phyloP scores from a whole-genome alignment of 208 protist genomes.

The Vickermania ingenoplastis region DNA sequence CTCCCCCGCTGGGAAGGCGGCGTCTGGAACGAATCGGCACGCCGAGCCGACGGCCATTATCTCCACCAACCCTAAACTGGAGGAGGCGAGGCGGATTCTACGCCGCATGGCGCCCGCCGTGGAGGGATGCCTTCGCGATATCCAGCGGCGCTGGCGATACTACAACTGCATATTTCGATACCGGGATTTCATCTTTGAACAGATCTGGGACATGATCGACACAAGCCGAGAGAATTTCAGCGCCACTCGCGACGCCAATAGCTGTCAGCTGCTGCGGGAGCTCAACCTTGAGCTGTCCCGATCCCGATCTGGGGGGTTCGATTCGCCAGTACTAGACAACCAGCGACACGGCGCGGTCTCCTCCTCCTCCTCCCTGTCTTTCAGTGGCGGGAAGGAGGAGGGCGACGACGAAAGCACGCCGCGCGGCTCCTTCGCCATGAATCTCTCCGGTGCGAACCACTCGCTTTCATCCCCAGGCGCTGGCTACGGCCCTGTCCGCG shows the following conservation, averaged over 20 bases:
- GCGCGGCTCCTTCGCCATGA: neutral
- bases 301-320: neutral
- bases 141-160: neutral
- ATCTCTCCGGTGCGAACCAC: neutral
- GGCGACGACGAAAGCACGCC: neutral
- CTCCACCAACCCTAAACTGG: neutral
- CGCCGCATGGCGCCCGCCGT: neutral
- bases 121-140: neutral
- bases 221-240: constrained; percentile 6
- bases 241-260: neutral
- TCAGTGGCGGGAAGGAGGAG: too few relatives aligned
- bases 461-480: too few relatives aligned
- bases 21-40: too few relatives aligned
- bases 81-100: neutral
- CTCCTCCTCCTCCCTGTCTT: too few relatives aligned
- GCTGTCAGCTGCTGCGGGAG: neutral
- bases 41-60: neutral
- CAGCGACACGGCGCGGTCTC: neutral
- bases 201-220: constrained; percentile 7
- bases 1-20: neutral
- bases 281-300: neutral
- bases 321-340: neutral
- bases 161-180: neutral
- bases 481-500: neutral
- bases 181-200: constrained; percentile 5